A percentile compares a stretch with the other conserved stretches of the same genome.
Evolutionary conservation across 257 asterid species (phyloP).

Genomic region (Lycium ferocissimum): DNA sequence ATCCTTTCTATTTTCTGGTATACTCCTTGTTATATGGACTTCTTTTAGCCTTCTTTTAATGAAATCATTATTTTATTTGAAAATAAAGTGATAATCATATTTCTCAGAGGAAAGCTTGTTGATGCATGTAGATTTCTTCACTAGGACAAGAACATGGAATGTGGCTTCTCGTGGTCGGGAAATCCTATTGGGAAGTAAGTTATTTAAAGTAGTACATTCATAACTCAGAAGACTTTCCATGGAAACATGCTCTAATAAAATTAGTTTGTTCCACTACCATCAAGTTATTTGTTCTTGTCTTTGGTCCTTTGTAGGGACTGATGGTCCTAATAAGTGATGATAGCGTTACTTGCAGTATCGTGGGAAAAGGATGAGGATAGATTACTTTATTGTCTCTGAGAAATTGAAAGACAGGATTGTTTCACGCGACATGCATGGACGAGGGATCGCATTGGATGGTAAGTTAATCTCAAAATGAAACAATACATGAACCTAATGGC

Average conservation of each 20-base stretch:
- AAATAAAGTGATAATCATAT: not conserved
- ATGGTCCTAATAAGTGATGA: not conserved
- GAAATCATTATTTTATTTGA: too few relatives aligned
- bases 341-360: conserved; percentile 63
- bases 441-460: conserved; percentile 85
- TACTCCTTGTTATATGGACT: too few relatives aligned
- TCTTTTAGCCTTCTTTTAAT: too few relatives aligned
- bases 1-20: not conserved
- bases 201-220: not conserved
- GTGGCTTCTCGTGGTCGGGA: conserved; percentile 98
- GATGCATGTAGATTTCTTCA: conserved; percentile 87
- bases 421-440: conserved; percentile 81
- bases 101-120: conserved; percentile 73
- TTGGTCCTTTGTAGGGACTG: not conserved
- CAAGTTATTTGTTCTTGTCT: conserved; percentile 12
- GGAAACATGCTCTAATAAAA: not conserved
- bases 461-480: conserved; percentile 23
- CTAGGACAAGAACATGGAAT: conserved; percentile 77
- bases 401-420: conserved; percentile 68
- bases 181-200: conserved; percentile 91
- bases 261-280: not conserved
- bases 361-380: conserved; percentile 99
- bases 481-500: not conserved
- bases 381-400: conserved; percentile 80
- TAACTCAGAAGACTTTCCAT: not conserved